Evolutionary conservation across 176 grass and related monocot genomes (phyloP).

Genomic region (barley (Hordeum vulgare)): MorexV3_pseudomolecules_assembly NC_058524.1:534969984-534970483

Average conservation of each 20-base stretch:
- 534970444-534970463: not conserved
- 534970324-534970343: not conserved
- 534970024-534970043: too few species aligned
- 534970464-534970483: not conserved
- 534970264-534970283: not conserved
- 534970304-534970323: not conserved
- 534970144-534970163: not conserved
- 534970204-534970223: too few species aligned
- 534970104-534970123: too few species aligned
- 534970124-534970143: too few species aligned
- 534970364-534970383: not conserved
- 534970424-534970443: not conserved
- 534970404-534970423: constrained; percentile 9
- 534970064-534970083: too few species aligned
- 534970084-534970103: too few species aligned
- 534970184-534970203: not conserved
- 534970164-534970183: not conserved
- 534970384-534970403: not conserved
- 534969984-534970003: too few species aligned
- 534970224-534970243: not conserved
- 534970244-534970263: not conserved
- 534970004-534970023: too few species aligned
- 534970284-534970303: not conserved
- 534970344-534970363: not conserved
- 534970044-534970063: not conserved